Evolutionary conservation across 192 early-diverging fungal genomes (phyloP).

Genomic region (Haplosporangium gracile): DNA sequence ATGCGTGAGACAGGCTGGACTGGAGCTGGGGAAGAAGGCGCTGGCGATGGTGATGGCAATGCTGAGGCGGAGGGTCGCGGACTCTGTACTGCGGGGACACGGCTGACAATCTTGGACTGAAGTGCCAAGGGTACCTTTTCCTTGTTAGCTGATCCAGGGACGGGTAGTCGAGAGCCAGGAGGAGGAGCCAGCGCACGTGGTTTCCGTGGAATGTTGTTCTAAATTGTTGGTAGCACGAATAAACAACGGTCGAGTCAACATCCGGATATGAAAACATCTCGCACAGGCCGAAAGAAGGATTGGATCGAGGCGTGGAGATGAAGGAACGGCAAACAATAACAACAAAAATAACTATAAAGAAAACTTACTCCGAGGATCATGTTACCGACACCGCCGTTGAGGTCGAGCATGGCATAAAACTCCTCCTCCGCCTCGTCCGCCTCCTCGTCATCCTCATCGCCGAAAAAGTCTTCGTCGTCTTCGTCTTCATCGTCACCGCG

Average conservation of each 20-base stretch:
- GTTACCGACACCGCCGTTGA: constrained; percentile 47
- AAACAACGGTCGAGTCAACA: neutral
- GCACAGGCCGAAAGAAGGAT: neutral
- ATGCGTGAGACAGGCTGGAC: constrained; percentile 5
- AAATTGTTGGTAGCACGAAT: neutral
- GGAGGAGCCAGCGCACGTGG: constrained; percentile 42
- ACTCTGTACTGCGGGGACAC: constrained; percentile 5
- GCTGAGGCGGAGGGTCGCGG: neutral
- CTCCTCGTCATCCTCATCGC: constrained; percentile 32
- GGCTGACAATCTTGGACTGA: constrained; percentile 26
- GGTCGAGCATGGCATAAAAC: constrained; percentile 47
- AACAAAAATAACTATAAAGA: neutral
- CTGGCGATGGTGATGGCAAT: constrained; percentile 1
- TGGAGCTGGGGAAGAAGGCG: neutral
- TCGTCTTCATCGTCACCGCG: constrained; percentile 32
- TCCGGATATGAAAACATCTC: neutral
- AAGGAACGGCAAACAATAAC: neutral
- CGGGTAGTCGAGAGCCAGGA: constrained; percentile 40
- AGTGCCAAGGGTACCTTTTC: constrained; percentile 34
- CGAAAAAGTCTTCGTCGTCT: constrained; percentile 25
- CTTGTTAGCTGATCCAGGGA: constrained; percentile 20
- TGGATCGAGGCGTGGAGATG: neutral
- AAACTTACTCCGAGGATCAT: constrained; percentile 52
- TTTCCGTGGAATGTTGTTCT: constrained; percentile 55
- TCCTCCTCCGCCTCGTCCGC: constrained; percentile 22